These are phyloP conservation scores for Trebouxia gelatinosa DNA, from an alignment of 163 green algal species.

Conservation along the genomic window DNA sequence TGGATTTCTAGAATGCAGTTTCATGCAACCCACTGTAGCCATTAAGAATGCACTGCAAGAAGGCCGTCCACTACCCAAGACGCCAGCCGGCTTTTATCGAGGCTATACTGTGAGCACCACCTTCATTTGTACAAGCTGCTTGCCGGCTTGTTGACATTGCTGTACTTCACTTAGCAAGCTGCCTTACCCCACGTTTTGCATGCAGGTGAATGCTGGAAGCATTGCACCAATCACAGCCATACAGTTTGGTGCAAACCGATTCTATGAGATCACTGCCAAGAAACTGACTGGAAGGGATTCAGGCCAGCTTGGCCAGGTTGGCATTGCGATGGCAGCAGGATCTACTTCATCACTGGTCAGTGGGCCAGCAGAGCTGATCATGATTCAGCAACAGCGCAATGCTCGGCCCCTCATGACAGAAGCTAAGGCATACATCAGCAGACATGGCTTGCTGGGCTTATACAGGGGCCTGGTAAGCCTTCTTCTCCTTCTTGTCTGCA, in stretches of 20 bases:
- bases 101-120: conserved; percentile 58
- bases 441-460: conserved; percentile 49
- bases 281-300: conserved; percentile 1
- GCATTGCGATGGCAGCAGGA: conserved; percentile 17
- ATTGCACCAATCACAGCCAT: conserved; percentile 93
- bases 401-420: conserved; percentile 53
- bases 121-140: neutral
- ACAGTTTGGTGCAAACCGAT: conserved; percentile 74
- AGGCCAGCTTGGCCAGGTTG: neutral
- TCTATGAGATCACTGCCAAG: conserved; percentile 22
- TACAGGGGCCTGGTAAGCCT: neutral
- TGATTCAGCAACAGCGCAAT: conserved; percentile 91
- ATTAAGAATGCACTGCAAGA: conserved; percentile 91
- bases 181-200: too few species aligned
- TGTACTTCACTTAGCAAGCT: neutral
- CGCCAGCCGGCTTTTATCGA: conserved; percentile 70
- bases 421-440: conserved; percentile 43
- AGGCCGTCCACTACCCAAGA: conserved; percentile 70
- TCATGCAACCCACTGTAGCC: conserved; percentile 87
- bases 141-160: neutral
- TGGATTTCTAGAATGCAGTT: conserved; percentile 64
- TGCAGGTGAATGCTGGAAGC: conserved; percentile 44
- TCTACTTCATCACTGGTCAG: conserved; percentile 71
- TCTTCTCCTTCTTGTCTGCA: neutral
- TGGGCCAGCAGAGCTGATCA: conserved; percentile 85